phyloP scores from a whole-genome alignment of 345 rosid genomes.

The Lepidium sativum region DNA sequence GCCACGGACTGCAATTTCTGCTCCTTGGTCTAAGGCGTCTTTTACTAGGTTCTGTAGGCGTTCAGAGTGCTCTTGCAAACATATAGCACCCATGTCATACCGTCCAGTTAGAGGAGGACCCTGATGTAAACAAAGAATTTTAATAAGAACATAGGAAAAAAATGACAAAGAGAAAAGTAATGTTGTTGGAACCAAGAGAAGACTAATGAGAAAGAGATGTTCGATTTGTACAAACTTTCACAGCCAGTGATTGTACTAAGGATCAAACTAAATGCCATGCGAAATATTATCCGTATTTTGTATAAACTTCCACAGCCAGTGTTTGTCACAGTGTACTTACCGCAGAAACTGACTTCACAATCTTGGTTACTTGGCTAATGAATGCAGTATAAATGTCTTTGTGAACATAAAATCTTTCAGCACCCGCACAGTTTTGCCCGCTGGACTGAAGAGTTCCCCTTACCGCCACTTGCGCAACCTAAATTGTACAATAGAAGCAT shows the following conservation, averaged over 20 bases:
- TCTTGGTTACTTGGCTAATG: conserved; percentile 61
- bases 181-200: neutral
- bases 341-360: conserved; percentile 83
- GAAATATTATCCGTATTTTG: neutral
- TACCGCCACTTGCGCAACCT: conserved; percentile 98
- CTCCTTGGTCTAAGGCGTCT: conserved; percentile 92
- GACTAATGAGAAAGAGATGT: neutral
- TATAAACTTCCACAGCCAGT: too few relatives aligned
- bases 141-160: neutral
- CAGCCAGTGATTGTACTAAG: neutral
- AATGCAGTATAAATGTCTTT: conserved; percentile 68
- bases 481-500: conserved; percentile 11
- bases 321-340: conserved; percentile 58
- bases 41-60: conserved; percentile 72
- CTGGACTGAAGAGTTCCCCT: conserved; percentile 91
- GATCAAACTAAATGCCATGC: neutral
- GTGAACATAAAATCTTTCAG: conserved; percentile 96
- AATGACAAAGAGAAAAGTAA: neutral
- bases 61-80: conserved; percentile 91
- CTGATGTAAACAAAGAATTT: conserved; percentile 30
- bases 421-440: conserved; percentile 99
- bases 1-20: conserved; percentile 80
- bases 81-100: conserved; percentile 98
- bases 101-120: conserved; percentile 89
- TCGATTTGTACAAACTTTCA: neutral